A percentile compares a stretch with the other conserved stretches of the same genome.
These are phyloP conservation scores for Venturia oleaginea DNA, from an alignment of 2,329 filamentous ascomycete genomes.

Conservation along the genomic window DNA sequence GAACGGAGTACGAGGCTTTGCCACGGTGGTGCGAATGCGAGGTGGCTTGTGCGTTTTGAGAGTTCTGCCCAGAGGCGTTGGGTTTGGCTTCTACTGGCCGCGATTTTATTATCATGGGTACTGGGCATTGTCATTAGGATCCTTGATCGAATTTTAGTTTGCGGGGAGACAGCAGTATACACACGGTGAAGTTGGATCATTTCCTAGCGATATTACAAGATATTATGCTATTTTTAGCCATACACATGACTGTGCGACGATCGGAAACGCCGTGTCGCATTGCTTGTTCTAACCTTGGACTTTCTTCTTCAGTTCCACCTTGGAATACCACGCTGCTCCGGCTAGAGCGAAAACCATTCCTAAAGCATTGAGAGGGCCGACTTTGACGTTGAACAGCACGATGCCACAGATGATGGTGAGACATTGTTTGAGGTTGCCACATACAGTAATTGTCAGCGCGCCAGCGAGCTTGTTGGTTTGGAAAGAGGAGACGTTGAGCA, in stretches of 20 bases:
- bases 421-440: conserved; percentile 29
- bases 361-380: conserved; percentile 39
- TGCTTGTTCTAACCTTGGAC: background rate
- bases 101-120: too few species aligned
- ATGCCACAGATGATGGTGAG: conserved; percentile 30
- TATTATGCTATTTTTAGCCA: background rate
- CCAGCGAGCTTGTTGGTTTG: conserved; percentile 31
- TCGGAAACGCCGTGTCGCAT: background rate
- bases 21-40: background rate
- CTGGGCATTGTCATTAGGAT: too few species aligned
- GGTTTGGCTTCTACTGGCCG: background rate
- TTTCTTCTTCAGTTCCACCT: conserved; percentile 12
- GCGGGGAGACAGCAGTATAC: too few species aligned
- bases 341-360: conserved; percentile 21
- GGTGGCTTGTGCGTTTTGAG: background rate
- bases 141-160: too few species aligned
- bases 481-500: conserved; percentile 30
- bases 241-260: background rate
- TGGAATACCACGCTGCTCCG: conserved; percentile 14
- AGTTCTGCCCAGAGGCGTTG: background rate
- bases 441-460: conserved; percentile 28
- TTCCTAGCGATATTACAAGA: background rate
- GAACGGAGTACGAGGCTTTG: background rate
- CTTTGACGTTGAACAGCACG: conserved; percentile 26
- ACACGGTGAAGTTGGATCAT: too few species aligned